A percentile compares a stretch with the other conserved stretches of the same genome.
phyloP scores from a whole-genome alignment of 495 filamentous ascomycete genomes.

The Annulohypoxylon bovei region DNA sequence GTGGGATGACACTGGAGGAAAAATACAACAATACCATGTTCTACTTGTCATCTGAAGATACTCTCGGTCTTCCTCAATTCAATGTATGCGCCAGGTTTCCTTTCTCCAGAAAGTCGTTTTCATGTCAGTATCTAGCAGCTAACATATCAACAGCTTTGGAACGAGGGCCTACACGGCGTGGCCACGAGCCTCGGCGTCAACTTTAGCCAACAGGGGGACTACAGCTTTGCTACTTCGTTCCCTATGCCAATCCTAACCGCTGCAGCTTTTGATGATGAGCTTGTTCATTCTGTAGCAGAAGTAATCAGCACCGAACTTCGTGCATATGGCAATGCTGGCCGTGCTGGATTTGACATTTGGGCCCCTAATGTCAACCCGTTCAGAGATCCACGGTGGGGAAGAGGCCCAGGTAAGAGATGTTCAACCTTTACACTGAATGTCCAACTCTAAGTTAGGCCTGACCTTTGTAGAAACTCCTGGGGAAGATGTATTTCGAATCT shows the following conservation, averaged over 20 bases:
- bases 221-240: neutral
- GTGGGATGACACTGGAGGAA: neutral
- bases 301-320: conserved; percentile 4
- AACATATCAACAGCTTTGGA: neutral
- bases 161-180: neutral
- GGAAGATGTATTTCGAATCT: neutral
- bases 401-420: conserved; percentile 3
- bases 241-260: conserved; percentile 1
- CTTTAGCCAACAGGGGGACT: neutral
- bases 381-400: conserved; percentile 4
- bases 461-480: neutral
- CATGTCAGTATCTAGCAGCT: neutral
- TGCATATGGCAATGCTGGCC: neutral
- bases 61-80: neutral
- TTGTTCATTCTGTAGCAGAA: neutral
- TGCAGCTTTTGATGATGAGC: conserved; percentile 2
- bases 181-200: neutral
- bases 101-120: neutral
- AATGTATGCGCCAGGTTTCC: neutral
- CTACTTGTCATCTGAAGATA: neutral
- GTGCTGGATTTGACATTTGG: neutral
- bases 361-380: conserved; percentile 1
- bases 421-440: neutral
- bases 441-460: neutral
- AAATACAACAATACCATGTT: conserved; percentile 1